Evolutionary conservation across 129 eudicot genomes (phyloP).

Genomic region (Flaveria sonorensis): DNA sequence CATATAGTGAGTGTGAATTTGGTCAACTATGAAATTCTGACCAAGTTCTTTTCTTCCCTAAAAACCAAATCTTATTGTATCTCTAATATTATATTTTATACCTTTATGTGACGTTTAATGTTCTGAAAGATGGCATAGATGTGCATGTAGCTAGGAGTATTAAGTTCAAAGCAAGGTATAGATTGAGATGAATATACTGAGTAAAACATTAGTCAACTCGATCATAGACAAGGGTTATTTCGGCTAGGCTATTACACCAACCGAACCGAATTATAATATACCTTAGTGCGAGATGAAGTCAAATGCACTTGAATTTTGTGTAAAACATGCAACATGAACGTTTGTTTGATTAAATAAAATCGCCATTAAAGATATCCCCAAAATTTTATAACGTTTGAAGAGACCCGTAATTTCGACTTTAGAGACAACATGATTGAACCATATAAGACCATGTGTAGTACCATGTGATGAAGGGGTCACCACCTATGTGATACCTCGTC

Average conservation of each 20-base stretch:
- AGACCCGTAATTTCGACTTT: neutral
- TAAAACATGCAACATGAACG: too few species aligned
- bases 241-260: neutral
- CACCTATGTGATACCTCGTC: too few species aligned
- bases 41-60: neutral
- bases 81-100: neutral
- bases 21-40: conserved; percentile 3
- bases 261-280: too few species aligned
- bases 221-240: neutral
- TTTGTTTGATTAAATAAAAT: neutral
- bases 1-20: neutral
- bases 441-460: neutral
- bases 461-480: too few species aligned
- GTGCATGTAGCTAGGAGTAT: neutral
- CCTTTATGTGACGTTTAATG: conserved; percentile 2
- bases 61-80: neutral
- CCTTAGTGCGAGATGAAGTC: too few species aligned
- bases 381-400: neutral
- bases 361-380: neutral
- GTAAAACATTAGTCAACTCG: neutral
- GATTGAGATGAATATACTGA: neutral
- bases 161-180: neutral
- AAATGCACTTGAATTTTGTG: too few species aligned
- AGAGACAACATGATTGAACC: neutral
- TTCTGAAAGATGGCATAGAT: neutral